Conservation (phyloP, 768 basidiomycete species). For the Nidularia pulvinata region DNA sequence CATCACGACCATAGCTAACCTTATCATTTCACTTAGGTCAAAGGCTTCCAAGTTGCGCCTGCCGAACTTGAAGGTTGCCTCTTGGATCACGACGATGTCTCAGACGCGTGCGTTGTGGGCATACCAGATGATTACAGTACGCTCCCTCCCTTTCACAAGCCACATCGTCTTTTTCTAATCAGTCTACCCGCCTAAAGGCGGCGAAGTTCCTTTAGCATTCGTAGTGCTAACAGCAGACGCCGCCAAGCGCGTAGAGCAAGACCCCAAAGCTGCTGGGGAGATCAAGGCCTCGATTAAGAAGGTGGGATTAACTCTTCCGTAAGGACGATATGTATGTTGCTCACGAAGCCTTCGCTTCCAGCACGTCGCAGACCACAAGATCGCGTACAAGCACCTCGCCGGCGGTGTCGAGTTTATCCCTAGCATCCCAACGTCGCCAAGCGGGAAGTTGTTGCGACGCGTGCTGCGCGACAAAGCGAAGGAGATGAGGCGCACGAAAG, state of each 20-base stretch:
- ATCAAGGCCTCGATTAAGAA: conserved; percentile 47
- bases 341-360: neutral
- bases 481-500: conserved; percentile 8
- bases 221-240: conserved; percentile 51
- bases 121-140: conserved; percentile 64
- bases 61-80: conserved; percentile 72
- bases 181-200: conserved; percentile 26
- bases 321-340: neutral
- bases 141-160: conserved; percentile 7
- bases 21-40: conserved; percentile 48
- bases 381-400: neutral
- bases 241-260: conserved; percentile 24
- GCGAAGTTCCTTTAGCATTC: conserved; percentile 73
- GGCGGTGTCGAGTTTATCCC: conserved; percentile 1
- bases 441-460: conserved; percentile 4
- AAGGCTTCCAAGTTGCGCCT: conserved; percentile 75
- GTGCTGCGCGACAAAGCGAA: conserved; percentile 34
- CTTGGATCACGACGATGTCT: conserved; percentile 58
- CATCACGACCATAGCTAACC: neutral
- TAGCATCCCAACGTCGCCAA: neutral
- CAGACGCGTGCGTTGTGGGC: conserved; percentile 64
- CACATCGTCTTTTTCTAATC: neutral
- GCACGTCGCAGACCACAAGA: conserved; percentile 7
- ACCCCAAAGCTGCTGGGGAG: conserved; percentile 20
- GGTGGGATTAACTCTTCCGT: conserved; percentile 21